Evolutionary conservation across 306 rosid genomes (phyloP), one percentile per base, ranked within the genome.

Genomic region (Ormosia semicastrata): DNA sequence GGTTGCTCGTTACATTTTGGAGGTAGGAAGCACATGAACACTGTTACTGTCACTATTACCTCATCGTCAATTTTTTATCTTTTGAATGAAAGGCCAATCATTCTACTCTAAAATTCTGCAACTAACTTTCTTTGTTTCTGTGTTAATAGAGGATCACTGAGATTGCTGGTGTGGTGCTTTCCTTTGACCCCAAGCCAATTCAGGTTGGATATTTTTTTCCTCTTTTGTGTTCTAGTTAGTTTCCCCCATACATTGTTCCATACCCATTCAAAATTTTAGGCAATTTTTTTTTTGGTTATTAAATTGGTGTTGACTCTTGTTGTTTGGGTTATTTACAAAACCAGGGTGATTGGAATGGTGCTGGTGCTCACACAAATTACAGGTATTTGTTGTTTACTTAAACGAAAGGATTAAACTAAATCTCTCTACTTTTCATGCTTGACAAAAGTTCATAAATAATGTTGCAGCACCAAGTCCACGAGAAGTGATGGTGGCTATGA

Each of bases 311-410:
- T 68, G 37, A 63, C 50, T 33, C 6, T 7, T 69, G 56, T 46
- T 37, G 12, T 37, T 66, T 75, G 57, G 39, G 8, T 34, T 14
- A 3, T 11, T 24, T 52, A 10, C 11, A 43, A 49, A 40, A 75
- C 32, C 63, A 90, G 94, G 99, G 99, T 85, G 99, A 95, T 52
- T 95, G 99, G 99, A 95, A 90, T 66, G 99, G 97, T 47, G 99
- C 99, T 58, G 96, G 99, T 73, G 99, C 99, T 86, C 98, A 95
- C 91, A 89, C 98, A 59, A 95, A 95, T 73, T 93, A 93, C 91
- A 93, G 97, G 97, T 94, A 79, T 74, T 15, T 4, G 39, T 37
- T 57, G 12, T 46, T 46, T 41, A 57, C 71, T 57, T 68, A 7
- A 71, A 52, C 10, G 0, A 5, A 32, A 71, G 18, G 8, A 32